Percentiles rank a stretch among this genome's conserved stretches.
These are phyloP conservation scores for Boletus sp. DNA, from an alignment of 768 basidiomycete species.

Conservation along the genomic window DNA sequence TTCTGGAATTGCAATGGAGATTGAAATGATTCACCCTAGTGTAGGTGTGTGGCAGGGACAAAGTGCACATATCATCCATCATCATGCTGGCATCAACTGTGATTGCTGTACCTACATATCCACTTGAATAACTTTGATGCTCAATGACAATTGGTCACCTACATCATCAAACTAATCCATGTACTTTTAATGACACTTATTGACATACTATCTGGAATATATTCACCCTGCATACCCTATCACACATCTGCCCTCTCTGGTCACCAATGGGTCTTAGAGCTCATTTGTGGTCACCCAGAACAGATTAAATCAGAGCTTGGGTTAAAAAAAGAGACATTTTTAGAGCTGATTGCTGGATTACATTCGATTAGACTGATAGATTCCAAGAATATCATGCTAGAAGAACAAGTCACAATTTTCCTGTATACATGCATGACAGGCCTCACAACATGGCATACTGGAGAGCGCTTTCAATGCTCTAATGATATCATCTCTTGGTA, in stretches of 20 bases:
- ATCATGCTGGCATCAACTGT: too few relatives aligned
- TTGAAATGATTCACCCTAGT: too few relatives aligned
- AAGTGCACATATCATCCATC: too few relatives aligned
- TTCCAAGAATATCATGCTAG: neutral
- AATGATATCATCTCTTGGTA: neutral
- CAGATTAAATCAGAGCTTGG: constrained; percentile 22
- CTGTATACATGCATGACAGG: neutral
- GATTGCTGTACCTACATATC: too few relatives aligned
- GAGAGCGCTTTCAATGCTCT: neutral
- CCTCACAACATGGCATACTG: neutral
- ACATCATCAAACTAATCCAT: too few relatives aligned
- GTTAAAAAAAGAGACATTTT: constrained; percentile 21
- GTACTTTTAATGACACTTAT: too few relatives aligned
- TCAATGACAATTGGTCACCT: too few relatives aligned
- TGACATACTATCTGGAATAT: too few relatives aligned
- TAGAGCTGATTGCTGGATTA: neutral
- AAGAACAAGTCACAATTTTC: neutral
- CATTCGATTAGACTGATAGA: neutral
- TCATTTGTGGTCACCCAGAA: constrained; percentile 21
- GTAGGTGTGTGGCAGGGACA: too few relatives aligned
- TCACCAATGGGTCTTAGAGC: constrained; percentile 21
- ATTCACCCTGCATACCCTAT: too few relatives aligned
- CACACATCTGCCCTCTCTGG: constrained; percentile 27
- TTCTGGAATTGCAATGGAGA: too few relatives aligned
- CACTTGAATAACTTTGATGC: too few relatives aligned